Conservation (phyloP, 352 stramenopile genomes). For the Pilasporangium apinafurcum region DNA sequence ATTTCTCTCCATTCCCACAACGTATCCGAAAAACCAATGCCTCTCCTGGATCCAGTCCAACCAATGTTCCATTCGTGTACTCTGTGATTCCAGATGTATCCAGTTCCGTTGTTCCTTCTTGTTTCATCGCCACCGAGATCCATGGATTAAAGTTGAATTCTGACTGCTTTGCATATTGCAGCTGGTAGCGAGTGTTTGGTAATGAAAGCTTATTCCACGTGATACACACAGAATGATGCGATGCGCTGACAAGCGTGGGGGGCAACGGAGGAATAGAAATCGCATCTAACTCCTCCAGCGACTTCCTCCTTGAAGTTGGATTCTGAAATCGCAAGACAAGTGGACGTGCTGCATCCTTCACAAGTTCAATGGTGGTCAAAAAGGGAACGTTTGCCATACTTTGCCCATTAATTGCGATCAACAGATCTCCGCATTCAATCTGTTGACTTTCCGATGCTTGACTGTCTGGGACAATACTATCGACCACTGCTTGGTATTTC, state of each 20-base stretch:
- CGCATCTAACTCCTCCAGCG: constrained; percentile 41
- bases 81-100: constrained; percentile 34
- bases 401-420: constrained; percentile 69
- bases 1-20: constrained; percentile 44
- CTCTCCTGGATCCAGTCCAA: constrained; percentile 46
- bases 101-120: constrained; percentile 26
- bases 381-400: constrained; percentile 61
- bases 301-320: constrained; percentile 32
- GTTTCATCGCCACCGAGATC: constrained; percentile 47
- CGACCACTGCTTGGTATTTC: constrained; percentile 66
- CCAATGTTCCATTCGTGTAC: constrained; percentile 58
- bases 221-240: constrained; percentile 52
- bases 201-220: constrained; percentile 45
- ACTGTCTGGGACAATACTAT: constrained; percentile 76
- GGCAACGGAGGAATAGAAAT: constrained; percentile 51
- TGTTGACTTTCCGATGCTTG: constrained; percentile 66
- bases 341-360: constrained; percentile 64
- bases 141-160: constrained; percentile 56
- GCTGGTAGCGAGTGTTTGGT: constrained; percentile 33
- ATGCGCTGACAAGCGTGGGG: constrained; percentile 60
- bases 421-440: constrained; percentile 62
- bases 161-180: constrained; percentile 59
- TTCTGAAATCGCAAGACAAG: constrained; percentile 67
- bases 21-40: constrained; percentile 59
- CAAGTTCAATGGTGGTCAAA: constrained; percentile 64